Evolutionary conservation across 176 grass and related monocot genomes (phyloP).

Genomic region (Areca catechu): DNA sequence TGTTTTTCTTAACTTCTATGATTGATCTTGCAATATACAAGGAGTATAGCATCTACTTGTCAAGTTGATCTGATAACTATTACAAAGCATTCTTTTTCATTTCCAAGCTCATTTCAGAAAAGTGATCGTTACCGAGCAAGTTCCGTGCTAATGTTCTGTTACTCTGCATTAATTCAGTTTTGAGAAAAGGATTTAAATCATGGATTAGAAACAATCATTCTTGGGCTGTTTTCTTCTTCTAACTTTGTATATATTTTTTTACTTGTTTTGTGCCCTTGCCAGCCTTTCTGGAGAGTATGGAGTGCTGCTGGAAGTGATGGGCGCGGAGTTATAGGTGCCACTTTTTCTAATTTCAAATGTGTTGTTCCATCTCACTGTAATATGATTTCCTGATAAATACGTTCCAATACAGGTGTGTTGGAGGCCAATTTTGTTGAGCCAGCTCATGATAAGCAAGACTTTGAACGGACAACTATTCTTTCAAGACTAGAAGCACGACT

Average conservation of each 20-base stretch:
- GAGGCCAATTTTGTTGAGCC: slow-evolving; percentile 97
- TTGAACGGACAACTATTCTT: slow-evolving; percentile 93
- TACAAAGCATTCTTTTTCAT: too few relatives aligned
- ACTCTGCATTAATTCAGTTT: too few relatives aligned
- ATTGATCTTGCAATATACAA: too few relatives aligned
- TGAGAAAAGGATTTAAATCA: too few relatives aligned
- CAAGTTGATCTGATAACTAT: too few relatives aligned
- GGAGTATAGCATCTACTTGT: too few relatives aligned
- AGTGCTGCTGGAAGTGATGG: slow-evolving; percentile 87
- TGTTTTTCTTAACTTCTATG: too few relatives aligned
- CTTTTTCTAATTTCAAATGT: slow-evolving; percentile 8
- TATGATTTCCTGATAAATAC: slow-evolving; percentile 11
- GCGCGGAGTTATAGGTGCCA: slow-evolving; percentile 91
- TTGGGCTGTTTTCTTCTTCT: neutral
- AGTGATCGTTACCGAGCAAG: too few relatives aligned
- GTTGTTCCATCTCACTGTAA: slow-evolving; percentile 4
- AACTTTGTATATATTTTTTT: slow-evolving; percentile 9
- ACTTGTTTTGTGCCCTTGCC: slow-evolving; percentile 3
- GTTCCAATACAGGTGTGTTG: slow-evolving; percentile 56
- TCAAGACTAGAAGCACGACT: slow-evolving; percentile 71
- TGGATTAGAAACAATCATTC: too few relatives aligned
- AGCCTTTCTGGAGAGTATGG: slow-evolving; percentile 99
- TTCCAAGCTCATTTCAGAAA: too few relatives aligned
- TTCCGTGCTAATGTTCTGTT: too few relatives aligned
- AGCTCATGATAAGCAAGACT: slow-evolving; percentile 99